Conservation (phyloP, 2,329 filamentous ascomycete genomes). For the Penicillium rolfsii region DNA sequence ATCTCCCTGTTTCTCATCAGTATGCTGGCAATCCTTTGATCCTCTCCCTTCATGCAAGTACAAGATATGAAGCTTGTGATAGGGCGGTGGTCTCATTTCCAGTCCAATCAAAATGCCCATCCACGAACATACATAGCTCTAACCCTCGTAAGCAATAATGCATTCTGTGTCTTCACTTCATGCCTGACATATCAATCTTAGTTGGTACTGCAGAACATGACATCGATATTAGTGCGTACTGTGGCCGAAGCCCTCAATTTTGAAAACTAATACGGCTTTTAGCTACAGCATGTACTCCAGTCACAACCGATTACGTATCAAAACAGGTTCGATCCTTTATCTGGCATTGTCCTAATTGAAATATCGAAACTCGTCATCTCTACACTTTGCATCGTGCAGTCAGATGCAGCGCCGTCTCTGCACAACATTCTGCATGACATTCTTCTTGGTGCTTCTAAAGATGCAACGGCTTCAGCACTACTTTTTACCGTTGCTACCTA, state of each 20-base stretch:
- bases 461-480: neutral
- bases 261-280: neutral
- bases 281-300: slow-evolving; percentile 3
- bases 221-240: slow-evolving; percentile 4
- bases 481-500: slow-evolving; percentile 1
- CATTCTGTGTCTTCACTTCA: neutral
- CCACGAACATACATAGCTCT: neutral
- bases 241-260: too few species aligned
- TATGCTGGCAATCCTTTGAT: neutral
- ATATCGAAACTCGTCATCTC: neutral
- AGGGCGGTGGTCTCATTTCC: neutral
- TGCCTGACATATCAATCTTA: neutral
- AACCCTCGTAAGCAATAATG: neutral
- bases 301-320: neutral
- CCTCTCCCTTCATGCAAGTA: neutral
- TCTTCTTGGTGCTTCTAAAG: neutral
- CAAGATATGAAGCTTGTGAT: neutral
- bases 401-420: neutral
- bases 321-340: slow-evolving; percentile 2
- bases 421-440: neutral
- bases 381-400: neutral
- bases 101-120: neutral
- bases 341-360: slow-evolving; percentile 4
- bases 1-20: neutral
- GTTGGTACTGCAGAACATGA: slow-evolving; percentile 6